Percentiles rank a stretch among this genome's conserved stretches.
Evolutionary conservation across 1,284 basidiomycete species (phyloP).

Genomic region (Meripilus lineatus): DNA sequence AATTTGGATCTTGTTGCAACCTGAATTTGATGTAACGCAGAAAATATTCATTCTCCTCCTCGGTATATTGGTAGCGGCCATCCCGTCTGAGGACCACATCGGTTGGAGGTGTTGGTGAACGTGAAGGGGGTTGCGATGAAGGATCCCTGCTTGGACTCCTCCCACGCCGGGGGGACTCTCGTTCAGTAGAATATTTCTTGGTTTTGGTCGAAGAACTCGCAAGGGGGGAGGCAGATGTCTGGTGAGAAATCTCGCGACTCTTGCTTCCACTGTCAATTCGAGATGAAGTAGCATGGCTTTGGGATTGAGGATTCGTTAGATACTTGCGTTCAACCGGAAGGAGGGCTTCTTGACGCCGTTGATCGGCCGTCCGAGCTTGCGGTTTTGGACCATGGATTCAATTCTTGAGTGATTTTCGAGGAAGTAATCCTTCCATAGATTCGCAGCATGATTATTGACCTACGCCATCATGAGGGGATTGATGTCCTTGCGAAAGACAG

Average conservation of each 20-base stretch:
- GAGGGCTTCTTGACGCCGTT: too few relatives aligned
- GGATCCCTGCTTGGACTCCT: too few relatives aligned
- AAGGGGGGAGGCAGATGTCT: too few relatives aligned
- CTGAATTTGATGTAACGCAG: constrained; percentile 59
- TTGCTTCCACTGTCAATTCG: neutral
- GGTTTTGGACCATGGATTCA: constrained; percentile 39
- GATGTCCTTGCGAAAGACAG: neutral
- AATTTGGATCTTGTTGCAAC: constrained; percentile 43
- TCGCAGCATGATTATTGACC: constrained; percentile 41
- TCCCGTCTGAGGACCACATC: constrained; percentile 36
- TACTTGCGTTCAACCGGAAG: neutral
- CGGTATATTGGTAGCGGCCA: constrained; percentile 47
- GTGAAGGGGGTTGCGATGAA: too few relatives aligned
- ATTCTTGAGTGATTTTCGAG: constrained; percentile 59
- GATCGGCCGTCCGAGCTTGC: too few relatives aligned
- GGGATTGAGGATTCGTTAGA: too few relatives aligned
- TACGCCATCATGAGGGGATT: constrained; percentile 34
- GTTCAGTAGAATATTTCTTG: too few relatives aligned
- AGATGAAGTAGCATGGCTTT: neutral
- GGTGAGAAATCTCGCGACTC: neutral
- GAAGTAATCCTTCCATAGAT: constrained; percentile 69
- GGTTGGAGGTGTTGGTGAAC: constrained; percentile 62
- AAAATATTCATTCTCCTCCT: constrained; percentile 59
- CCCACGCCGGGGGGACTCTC: too few relatives aligned
- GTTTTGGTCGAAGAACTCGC: constrained; percentile 1